These are phyloP conservation scores for Diaporthe citrichinensis DNA, from an alignment of 2,329 filamentous ascomycete species.

Conservation along the genomic window DNA sequence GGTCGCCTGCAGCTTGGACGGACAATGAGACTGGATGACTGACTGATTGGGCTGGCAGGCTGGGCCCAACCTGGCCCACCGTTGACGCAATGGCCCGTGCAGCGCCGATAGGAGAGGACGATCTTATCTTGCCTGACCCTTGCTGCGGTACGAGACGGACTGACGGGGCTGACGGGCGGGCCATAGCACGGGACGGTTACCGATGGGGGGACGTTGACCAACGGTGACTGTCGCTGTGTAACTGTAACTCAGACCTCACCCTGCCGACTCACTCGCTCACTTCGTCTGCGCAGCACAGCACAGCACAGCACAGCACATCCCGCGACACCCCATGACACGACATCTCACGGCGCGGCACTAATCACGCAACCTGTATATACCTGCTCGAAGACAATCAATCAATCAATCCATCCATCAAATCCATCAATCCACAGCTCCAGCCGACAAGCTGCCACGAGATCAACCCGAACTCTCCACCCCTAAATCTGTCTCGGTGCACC, in stretches of 20 bases:
- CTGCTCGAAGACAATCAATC: slow-evolving; percentile 1
- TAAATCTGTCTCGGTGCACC: slow-evolving; percentile 17
- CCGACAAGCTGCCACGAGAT: neutral
- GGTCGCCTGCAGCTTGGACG: slow-evolving; percentile 10
- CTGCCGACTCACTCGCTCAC: neutral
- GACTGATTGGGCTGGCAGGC: neutral
- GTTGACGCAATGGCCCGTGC: slow-evolving; percentile 21
- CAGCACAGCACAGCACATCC: neutral
- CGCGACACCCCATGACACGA: slow-evolving; percentile 15
- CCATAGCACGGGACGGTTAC: slow-evolving; percentile 24
- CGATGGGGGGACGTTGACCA: slow-evolving; percentile 16
- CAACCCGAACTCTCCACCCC: neutral
- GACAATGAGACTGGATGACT: slow-evolving; percentile 1
- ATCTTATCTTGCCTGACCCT: slow-evolving; percentile 24
- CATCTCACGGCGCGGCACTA: slow-evolving; percentile 13
- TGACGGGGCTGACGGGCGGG: slow-evolving; percentile 7
- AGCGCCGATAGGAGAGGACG: neutral
- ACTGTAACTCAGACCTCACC: slow-evolving; percentile 18
- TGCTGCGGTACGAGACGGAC: slow-evolving; percentile 1
- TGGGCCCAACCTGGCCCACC: neutral
- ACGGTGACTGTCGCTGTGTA: neutral
- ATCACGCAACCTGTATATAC: slow-evolving; percentile 29
- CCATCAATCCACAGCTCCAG: neutral
- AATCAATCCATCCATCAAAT: neutral
- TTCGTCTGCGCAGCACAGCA: neutral